These are phyloP conservation scores for Trypanosomatidae sp. DNA, from an alignment of 208 protist species.

Conservation along the genomic window DNA sequence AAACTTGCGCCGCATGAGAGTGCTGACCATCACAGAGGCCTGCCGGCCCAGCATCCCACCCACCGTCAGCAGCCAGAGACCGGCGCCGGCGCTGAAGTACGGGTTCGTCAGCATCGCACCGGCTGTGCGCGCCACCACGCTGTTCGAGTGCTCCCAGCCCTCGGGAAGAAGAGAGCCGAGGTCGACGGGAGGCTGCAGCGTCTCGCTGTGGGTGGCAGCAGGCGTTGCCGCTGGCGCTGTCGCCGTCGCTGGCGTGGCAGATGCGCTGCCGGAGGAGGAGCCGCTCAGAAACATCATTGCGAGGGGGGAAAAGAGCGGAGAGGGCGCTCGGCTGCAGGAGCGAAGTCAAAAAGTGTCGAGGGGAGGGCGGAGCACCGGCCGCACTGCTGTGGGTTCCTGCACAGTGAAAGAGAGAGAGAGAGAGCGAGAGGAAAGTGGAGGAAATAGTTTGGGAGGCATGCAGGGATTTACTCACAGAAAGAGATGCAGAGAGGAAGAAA, in stretches of 20 bases:
- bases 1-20: constrained; percentile 58
- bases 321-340: too few species aligned
- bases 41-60: constrained; percentile 53
- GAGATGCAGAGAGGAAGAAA: too few species aligned
- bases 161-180: constrained; percentile 55
- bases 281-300: background rate
- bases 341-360: too few species aligned
- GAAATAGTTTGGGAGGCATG: too few species aligned
- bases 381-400: too few species aligned
- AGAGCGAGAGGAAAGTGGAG: too few species aligned
- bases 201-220: background rate
- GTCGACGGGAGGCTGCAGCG: constrained; percentile 29
- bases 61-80: constrained; percentile 84
- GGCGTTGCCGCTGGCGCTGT: constrained; percentile 3
- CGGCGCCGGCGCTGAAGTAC: constrained; percentile 87
- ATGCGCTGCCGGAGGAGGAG: too few species aligned
- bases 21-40: constrained; percentile 31
- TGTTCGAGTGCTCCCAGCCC: constrained; percentile 51
- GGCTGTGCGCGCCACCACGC: constrained; percentile 36
- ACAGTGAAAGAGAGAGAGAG: too few species aligned
- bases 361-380: too few species aligned
- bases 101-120: constrained; percentile 69
- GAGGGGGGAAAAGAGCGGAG: too few species aligned
- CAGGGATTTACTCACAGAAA: too few species aligned
- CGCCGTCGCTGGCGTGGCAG: too few species aligned